phyloP scores from a whole-genome alignment of 2,329 filamentous ascomycete genomes.

The Coniella lustricola region DNA sequence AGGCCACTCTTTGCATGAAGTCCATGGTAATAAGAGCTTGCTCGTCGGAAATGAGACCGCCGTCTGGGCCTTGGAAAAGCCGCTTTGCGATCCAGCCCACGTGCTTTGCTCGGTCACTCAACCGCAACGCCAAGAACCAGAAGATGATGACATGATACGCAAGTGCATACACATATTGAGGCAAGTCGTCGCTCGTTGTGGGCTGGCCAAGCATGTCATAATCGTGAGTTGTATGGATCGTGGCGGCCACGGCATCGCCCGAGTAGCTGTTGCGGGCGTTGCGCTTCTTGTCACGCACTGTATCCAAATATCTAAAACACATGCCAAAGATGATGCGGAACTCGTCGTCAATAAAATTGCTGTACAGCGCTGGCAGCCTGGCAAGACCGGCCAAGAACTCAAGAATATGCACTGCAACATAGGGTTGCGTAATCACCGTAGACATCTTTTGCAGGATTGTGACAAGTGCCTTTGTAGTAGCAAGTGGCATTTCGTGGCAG shows the following conservation, averaged over 20 bases:
- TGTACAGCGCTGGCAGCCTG: conserved; percentile 74
- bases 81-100: conserved; percentile 88
- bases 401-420: conserved; percentile 88
- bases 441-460: conserved; percentile 89
- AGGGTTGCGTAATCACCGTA: conserved; percentile 87
- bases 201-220: conserved; percentile 25
- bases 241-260: conserved; percentile 34
- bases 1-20: conserved; percentile 85
- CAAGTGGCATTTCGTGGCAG: conserved; percentile 86
- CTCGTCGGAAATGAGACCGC: conserved; percentile 73
- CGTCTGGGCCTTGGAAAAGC: conserved; percentile 70
- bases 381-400: conserved; percentile 91
- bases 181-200: conserved; percentile 61
- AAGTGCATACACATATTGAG: conserved; percentile 87
- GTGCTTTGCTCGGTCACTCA: conserved; percentile 74
- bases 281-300: conserved; percentile 63
- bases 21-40: conserved; percentile 91
- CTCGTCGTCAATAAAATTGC: conserved; percentile 85
- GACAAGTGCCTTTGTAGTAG: conserved; percentile 77
- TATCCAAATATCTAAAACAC: conserved; percentile 87
- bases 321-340: conserved; percentile 93
- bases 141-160: conserved; percentile 95
- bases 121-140: conserved; percentile 88
- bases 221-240: conserved; percentile 17
- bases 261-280: conserved; percentile 38